Percentiles rank a stretch among this genome's conserved stretches.
Conservation (phyloP, 1,284 basidiomycete species). For the Cutaneotrichosporon sp. region DNA sequence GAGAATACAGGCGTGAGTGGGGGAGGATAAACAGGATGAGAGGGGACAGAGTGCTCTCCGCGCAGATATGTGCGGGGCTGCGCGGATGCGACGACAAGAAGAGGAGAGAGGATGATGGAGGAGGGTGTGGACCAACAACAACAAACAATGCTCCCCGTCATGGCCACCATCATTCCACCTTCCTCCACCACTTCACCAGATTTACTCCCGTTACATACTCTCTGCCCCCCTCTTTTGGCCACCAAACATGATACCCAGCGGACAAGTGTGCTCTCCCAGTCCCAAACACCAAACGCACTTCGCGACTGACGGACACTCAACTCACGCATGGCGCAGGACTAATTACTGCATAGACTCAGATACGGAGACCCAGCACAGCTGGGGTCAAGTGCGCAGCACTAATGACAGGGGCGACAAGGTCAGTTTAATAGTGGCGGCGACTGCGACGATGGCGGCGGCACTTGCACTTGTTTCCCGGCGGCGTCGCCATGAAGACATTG, state of each 20-base stretch:
- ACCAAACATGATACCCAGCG: too few relatives aligned
- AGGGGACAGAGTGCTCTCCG: background rate
- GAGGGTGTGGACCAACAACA: background rate
- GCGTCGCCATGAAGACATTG: background rate
- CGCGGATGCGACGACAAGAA: background rate
- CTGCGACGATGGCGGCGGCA: background rate
- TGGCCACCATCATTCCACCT: too few relatives aligned
- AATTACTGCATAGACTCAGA: too few relatives aligned
- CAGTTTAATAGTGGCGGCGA: background rate
- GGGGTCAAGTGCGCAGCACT: background rate
- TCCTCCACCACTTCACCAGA: too few relatives aligned
- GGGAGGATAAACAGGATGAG: background rate
- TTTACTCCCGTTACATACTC: too few relatives aligned
- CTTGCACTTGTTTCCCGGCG: slow-evolving; percentile 1
- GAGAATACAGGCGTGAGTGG: background rate
- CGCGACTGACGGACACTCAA: too few relatives aligned
- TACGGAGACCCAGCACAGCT: too few relatives aligned
- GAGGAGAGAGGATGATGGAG: background rate
- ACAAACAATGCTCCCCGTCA: background rate
- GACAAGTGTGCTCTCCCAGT: too few relatives aligned
- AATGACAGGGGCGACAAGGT: too few relatives aligned
- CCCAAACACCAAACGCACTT: too few relatives aligned
- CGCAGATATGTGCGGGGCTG: background rate
- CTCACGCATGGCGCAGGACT: too few relatives aligned
- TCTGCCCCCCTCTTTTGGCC: too few relatives aligned